Percentiles rank a stretch among this genome's conserved stretches.
These are phyloP conservation scores for Boletus sp. DNA, from an alignment of 1,284 basidiomycete genomes.

Conservation along the genomic window DNA sequence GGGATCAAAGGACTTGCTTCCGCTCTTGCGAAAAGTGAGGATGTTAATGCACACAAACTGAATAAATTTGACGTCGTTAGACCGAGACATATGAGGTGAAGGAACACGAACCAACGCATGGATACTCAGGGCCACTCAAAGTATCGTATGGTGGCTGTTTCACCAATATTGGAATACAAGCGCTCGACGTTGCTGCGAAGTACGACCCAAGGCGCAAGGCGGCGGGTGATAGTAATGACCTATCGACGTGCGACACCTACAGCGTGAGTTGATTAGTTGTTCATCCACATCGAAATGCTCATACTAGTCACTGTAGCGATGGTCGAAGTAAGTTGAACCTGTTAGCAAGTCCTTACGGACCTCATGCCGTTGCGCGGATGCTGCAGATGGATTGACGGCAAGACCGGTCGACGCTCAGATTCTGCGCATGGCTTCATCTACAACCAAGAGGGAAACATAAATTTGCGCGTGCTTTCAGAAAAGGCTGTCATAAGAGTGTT, in stretches of 20 bases:
- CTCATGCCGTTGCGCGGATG: neutral
- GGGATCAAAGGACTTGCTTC: conserved; percentile 2
- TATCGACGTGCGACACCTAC: conserved; percentile 28
- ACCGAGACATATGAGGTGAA: conserved; percentile 2
- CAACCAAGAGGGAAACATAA: conserved; percentile 19
- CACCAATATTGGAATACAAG: conserved; percentile 26
- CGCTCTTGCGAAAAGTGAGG: neutral
- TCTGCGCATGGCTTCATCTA: conserved; percentile 20
- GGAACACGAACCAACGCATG: neutral
- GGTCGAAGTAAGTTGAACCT: conserved; percentile 1
- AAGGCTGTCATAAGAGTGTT: conserved; percentile 19
- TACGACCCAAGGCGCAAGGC: conserved; percentile 27
- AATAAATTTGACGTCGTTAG: neutral
- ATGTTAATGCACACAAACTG: neutral
- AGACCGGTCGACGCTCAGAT: conserved; percentile 23
- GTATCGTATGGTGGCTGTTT: conserved; percentile 1
- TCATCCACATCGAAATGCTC: neutral
- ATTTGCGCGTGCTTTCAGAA: conserved; percentile 17
- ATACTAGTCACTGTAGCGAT: neutral
- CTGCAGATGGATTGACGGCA: conserved; percentile 22
- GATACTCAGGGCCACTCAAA: neutral
- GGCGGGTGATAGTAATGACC: conserved; percentile 20
- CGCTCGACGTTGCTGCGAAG: conserved; percentile 27
- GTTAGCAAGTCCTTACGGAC: neutral
- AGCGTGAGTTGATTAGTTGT: conserved; percentile 13